Evolutionary conservation across 2,329 filamentous ascomycete genomes (phyloP).

Genomic region (Biscogniauxia marginata): DNA sequence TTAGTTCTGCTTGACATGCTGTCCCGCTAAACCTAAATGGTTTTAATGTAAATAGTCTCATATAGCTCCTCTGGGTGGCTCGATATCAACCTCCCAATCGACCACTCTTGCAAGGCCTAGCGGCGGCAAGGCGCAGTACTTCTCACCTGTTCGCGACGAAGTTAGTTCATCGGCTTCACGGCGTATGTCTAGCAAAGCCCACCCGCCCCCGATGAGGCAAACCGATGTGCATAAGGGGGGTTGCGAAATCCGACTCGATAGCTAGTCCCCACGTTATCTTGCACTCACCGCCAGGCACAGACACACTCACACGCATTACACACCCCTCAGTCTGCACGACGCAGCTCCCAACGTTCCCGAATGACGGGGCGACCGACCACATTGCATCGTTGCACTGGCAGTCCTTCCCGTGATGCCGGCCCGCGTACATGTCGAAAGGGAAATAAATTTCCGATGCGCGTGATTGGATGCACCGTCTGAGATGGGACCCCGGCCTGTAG

Average conservation of each 20-base stretch:
- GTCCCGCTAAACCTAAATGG: neutral
- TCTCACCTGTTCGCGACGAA: neutral
- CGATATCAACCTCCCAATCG: neutral
- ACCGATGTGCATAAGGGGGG: neutral
- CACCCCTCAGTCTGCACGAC: conserved; percentile 2
- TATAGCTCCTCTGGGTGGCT: neutral
- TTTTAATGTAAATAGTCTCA: neutral
- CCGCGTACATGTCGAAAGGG: conserved; percentile 3
- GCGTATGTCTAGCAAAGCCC: neutral
- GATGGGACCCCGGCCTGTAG: conserved; percentile 7
- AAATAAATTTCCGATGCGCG: conserved; percentile 17
- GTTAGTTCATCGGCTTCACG: neutral
- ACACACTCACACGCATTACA: neutral
- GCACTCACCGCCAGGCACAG: neutral
- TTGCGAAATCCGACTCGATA: neutral
- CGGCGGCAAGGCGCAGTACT: neutral
- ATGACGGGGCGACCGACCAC: conserved; percentile 1
- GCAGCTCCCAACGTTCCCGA: neutral
- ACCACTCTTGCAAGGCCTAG: neutral
- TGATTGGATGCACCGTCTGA: conserved; percentile 19
- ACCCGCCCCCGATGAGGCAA: neutral
- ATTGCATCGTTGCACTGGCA: neutral
- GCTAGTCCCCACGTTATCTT: neutral
- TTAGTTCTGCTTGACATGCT: neutral
- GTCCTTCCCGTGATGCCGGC: conserved; percentile 3